Percentiles rank a stretch among this genome's conserved stretches.
phyloP scores from a whole-genome alignment of 2,329 filamentous ascomycete species.

The Alternaria hordeiaustralica region DNA sequence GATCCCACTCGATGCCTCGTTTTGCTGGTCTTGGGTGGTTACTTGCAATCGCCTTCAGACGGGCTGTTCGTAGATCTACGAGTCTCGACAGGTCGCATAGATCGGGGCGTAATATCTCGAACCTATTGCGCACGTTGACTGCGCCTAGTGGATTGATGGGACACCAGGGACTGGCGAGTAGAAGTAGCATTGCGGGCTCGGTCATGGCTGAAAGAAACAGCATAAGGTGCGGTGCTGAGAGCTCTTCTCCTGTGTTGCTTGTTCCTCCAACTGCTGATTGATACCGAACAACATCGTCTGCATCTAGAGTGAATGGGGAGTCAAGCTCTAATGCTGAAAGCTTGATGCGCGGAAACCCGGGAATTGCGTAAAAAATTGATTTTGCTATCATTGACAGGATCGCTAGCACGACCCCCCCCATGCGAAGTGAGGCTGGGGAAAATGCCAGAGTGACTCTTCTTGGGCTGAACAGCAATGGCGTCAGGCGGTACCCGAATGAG shows the following conservation, averaged over 20 bases:
- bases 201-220: slow-evolving; percentile 11
- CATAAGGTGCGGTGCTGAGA: background rate
- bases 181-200: slow-evolving; percentile 12
- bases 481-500: slow-evolving; percentile 4
- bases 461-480: slow-evolving; percentile 1
- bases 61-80: background rate
- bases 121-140: slow-evolving; percentile 12
- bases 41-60: slow-evolving; percentile 1
- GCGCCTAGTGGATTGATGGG: slow-evolving; percentile 12
- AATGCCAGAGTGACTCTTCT: slow-evolving; percentile 2
- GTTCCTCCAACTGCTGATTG: background rate
- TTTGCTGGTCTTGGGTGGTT: background rate
- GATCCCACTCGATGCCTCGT: slow-evolving; percentile 8
- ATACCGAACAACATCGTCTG: slow-evolving; percentile 5
- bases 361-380: background rate
- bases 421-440: slow-evolving; percentile 11
- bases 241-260: background rate
- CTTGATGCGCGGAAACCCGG: background rate
- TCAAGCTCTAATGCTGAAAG: background rate
- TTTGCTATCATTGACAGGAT: slow-evolving; percentile 5
- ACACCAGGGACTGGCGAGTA: slow-evolving; percentile 7
- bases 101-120: slow-evolving; percentile 6
- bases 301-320: slow-evolving; percentile 3
- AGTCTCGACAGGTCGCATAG: slow-evolving; percentile 1
- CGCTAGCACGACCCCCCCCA: slow-evolving; percentile 4